Conservation (phyloP, 768 basidiomycete species). For the Inosperma sp. region DNA sequence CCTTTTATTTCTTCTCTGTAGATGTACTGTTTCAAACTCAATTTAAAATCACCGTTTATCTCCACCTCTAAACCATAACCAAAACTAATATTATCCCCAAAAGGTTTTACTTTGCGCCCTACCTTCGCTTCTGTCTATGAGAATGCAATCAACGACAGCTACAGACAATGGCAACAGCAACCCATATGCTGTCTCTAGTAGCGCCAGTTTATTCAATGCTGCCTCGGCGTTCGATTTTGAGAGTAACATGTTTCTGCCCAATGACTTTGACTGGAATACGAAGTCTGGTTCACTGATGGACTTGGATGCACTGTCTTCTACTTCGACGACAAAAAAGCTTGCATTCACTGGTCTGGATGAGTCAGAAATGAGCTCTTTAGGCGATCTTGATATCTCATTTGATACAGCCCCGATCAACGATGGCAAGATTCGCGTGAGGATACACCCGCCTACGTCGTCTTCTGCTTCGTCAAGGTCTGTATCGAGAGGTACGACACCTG, state of each 20-base stretch:
- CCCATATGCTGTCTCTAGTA: conserved; percentile 29
- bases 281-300: conserved; percentile 42
- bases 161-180: conserved; percentile 54
- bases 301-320: conserved; percentile 39
- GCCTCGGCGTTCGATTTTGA: conserved; percentile 42
- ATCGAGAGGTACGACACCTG: conserved; percentile 16
- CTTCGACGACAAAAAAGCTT: conserved; percentile 40
- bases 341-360: conserved; percentile 55
- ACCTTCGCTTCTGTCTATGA: conserved; percentile 67
- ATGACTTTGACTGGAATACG: conserved; percentile 53
- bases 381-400: conserved; percentile 67
- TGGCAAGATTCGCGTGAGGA: conserved; percentile 70
- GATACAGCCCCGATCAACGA: conserved; percentile 60
- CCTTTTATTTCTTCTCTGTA: conserved; percentile 1
- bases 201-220: background rate
- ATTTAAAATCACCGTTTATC: background rate
- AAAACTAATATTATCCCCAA: background rate
- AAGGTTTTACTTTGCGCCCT: conserved; percentile 75
- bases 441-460: conserved; percentile 49
- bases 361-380: conserved; percentile 44
- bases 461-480: conserved; percentile 26
- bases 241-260: conserved; percentile 44
- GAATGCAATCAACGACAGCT: conserved; percentile 47
- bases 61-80: conserved; percentile 1
- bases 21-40: conserved; percentile 11